Evolutionary conservation across 2,329 filamentous ascomycete species (phyloP), one percentile per base, ranked within the genome.

Genomic region (Penicillium sp.): DNA sequence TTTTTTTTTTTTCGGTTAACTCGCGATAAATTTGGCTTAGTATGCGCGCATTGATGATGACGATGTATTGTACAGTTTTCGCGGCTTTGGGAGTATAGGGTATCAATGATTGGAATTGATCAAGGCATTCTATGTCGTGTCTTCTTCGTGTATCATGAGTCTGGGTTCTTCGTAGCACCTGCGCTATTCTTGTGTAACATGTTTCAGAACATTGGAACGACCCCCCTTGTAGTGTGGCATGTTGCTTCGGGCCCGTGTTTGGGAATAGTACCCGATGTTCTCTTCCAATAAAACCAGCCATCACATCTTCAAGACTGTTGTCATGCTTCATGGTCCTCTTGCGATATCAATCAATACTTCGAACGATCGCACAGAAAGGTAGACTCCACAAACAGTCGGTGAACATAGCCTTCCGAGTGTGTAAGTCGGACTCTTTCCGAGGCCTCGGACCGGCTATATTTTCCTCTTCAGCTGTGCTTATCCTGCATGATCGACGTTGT

Each of bases 1-100:
- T 22, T 20, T 1, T 41, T 14, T 22, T 20, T 20, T 20, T 34
- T 41, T 42, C 5, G 22, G n/a, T 14, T 37, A 35, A 37, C 37
- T 35, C 7, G 52, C 11, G 39, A 20, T 54, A 51, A 48, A 52
- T 41, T 14, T 48, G 43, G 51, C 15, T 55, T 37, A 25, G 20
- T 51, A 39, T 39, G 49, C 49, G 37, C 34, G 45, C 31, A 39
- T 47, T 43, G 37, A n/a, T 61, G 50, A 52, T 57, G 53, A 22
- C 22, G 22, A 42, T 43, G 28, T 31, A 51, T 31, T 58, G 41
- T 53, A 53, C 41, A 53, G 39, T 47, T 31, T 47, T 53, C 49
- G 48, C 55, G 54, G 42, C 34, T 54, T 51, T 47, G 12, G 54
- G 54, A 57, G 54, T 57, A 43, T 15, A 43, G 48, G 54, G 47